Percentiles rank a stretch among this genome's conserved stretches.
Conservation (phyloP, 768 basidiomycete species). For the Pleurotus cornucopiae region DNA sequence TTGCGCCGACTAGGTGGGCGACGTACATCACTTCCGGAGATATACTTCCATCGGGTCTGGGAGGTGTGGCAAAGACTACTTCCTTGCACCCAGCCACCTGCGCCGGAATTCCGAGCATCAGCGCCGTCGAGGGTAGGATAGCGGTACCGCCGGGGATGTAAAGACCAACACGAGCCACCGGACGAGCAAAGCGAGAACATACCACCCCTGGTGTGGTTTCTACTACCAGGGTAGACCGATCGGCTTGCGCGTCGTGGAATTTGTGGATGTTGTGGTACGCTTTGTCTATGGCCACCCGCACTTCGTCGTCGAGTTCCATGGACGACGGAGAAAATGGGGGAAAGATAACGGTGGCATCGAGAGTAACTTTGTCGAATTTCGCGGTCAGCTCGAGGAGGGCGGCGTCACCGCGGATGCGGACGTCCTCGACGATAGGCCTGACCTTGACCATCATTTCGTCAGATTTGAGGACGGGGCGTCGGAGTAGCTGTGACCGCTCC, state of each 20-base stretch:
- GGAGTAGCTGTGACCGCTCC: conserved; percentile 68
- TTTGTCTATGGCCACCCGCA: conserved; percentile 79
- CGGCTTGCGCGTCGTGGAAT: conserved; percentile 89
- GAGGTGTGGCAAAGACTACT: conserved; percentile 95
- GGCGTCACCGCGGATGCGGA: conserved; percentile 78
- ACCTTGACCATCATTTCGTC: conserved; percentile 91
- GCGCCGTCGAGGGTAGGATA: conserved; percentile 90
- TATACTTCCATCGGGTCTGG: conserved; percentile 85
- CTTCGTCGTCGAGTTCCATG: conserved; percentile 55
- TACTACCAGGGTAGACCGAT: conserved; percentile 61
- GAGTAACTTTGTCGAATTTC: conserved; percentile 84
- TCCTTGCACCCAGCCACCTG: conserved; percentile 94
- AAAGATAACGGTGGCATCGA: conserved; percentile 65
- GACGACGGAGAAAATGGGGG: conserved; percentile 74
- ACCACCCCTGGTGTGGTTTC: conserved; percentile 99
- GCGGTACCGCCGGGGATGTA: conserved; percentile 99
- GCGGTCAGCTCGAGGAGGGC: conserved; percentile 87
- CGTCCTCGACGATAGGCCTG: conserved; percentile 87
- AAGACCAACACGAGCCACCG: conserved; percentile 93
- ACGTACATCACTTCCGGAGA: conserved; percentile 98
- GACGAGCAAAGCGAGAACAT: conserved; percentile 90
- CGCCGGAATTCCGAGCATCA: conserved; percentile 97
- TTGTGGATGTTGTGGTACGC: conserved; percentile 90
- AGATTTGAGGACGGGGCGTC: conserved; percentile 84
- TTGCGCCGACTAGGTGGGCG: conserved; percentile 85